These are phyloP conservation scores for Corymbia citriodora DNA, from an alignment of 441 rosid species.

Conservation along the genomic window DNA sequence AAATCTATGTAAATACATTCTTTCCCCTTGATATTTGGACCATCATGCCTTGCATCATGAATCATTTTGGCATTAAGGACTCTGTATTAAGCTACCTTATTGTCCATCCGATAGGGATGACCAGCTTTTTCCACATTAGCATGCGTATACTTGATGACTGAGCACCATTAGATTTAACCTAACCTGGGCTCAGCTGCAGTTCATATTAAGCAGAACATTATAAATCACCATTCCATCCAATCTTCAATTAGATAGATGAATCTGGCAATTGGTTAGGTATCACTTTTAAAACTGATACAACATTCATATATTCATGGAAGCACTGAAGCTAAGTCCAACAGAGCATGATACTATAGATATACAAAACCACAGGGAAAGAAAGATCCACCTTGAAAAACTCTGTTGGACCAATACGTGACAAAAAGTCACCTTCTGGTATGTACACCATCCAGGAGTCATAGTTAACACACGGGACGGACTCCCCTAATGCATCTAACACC, in stretches of 20 bases:
- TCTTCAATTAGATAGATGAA: background rate
- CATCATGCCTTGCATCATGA: background rate
- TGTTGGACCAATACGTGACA: constrained; percentile 89
- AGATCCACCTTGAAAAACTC: constrained; percentile 74
- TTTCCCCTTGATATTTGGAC: background rate
- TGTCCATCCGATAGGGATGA: background rate
- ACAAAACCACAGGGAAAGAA: background rate
- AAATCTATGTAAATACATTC: background rate
- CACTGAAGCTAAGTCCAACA: background rate
- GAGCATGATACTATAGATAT: background rate
- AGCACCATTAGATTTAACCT: background rate
- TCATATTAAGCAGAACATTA: background rate
- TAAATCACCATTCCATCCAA: background rate
- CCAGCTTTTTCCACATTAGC: background rate
- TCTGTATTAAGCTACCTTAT: background rate
- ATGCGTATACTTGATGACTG: background rate
- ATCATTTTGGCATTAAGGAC: background rate
- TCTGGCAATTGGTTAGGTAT: background rate
- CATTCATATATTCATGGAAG: background rate
- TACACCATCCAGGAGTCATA: constrained; percentile 98
- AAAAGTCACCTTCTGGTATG: constrained; percentile 87
- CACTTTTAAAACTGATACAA: background rate
- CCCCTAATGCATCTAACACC: constrained; percentile 90
- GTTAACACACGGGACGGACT: constrained; percentile 66
- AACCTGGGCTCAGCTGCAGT: background rate